phyloP scores from a whole-genome alignment of 2,329 filamentous ascomycete species.

The Tolypocladium endophyticum region DNA sequence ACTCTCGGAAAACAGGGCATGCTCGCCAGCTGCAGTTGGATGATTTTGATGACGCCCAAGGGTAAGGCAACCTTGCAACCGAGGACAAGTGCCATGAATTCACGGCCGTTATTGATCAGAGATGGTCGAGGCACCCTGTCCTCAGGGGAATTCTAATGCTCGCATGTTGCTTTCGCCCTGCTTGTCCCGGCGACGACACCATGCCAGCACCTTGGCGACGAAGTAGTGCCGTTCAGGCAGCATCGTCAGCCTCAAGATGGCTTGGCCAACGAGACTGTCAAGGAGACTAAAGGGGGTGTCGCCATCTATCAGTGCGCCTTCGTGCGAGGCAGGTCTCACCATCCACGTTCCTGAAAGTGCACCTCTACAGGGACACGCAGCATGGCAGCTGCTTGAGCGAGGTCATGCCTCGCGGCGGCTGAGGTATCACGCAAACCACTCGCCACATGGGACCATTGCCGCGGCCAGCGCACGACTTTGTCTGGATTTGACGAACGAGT shows the following conservation, averaged over 20 bases:
- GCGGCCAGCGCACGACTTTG: background rate
- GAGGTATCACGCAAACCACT: background rate
- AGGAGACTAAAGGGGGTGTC: background rate
- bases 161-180: background rate
- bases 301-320: background rate
- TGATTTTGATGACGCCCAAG: no score
- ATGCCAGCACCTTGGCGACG: no score
- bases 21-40: background rate
- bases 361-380: background rate
- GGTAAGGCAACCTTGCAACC: background rate
- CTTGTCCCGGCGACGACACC: no score
- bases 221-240: background rate
- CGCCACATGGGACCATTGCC: background rate
- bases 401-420: background rate
- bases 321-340: background rate
- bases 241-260: background rate
- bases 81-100: background rate
- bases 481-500: background rate
- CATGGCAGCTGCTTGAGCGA: background rate
- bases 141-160: background rate
- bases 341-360: background rate
- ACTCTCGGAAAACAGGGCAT: no score
- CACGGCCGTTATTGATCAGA: background rate
- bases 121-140: background rate
- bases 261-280: background rate